phyloP scores from a whole-genome alignment of 2,329 filamentous ascomycete genomes.

The Metarhizium rileyi region DNA sequence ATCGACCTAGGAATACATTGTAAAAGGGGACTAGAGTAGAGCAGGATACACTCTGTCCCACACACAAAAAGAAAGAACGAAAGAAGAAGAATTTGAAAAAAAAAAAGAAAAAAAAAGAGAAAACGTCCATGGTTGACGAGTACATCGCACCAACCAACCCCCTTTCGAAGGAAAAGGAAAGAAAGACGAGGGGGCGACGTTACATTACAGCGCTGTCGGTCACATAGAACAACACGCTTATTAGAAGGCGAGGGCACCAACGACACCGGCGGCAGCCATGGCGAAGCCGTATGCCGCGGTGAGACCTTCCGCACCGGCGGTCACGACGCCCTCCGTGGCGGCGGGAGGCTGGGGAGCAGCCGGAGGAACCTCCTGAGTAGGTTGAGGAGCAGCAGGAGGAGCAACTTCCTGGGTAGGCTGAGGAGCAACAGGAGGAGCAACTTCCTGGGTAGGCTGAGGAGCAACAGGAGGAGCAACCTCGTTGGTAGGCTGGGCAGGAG shows the following conservation, averaged over 20 bases:
- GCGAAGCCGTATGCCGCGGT: constrained; percentile 14
- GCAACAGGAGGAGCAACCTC: not conserved
- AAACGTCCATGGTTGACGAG: too few relatives aligned
- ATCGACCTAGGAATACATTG: not conserved
- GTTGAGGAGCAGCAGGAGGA: not conserved
- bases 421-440: not conserved
- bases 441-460: not conserved
- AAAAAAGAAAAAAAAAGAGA: not conserved
- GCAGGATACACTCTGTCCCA: too few relatives aligned
- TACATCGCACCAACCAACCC: too few relatives aligned
- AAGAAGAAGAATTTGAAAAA: not conserved
- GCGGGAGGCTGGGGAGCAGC: not conserved
- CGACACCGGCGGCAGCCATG: constrained; percentile 17
- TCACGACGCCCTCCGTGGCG: constrained; percentile 6
- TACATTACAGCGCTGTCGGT: not conserved
- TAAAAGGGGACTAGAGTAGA: too few relatives aligned
- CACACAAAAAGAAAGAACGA: too few relatives aligned
- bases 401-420: not conserved
- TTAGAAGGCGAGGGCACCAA: constrained; percentile 23
- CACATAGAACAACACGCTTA: constrained; percentile 12
- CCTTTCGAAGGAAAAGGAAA: not conserved
- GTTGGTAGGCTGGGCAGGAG: not conserved
- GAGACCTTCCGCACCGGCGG: constrained; percentile 11
- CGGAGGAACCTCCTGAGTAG: not conserved
- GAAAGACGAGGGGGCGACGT: not conserved